Percentiles rank a stretch among this genome's conserved stretches.
Evolutionary conservation across 495 filamentous ascomycete species (phyloP).

Genomic region (Amniculicola lignicola): DNA sequence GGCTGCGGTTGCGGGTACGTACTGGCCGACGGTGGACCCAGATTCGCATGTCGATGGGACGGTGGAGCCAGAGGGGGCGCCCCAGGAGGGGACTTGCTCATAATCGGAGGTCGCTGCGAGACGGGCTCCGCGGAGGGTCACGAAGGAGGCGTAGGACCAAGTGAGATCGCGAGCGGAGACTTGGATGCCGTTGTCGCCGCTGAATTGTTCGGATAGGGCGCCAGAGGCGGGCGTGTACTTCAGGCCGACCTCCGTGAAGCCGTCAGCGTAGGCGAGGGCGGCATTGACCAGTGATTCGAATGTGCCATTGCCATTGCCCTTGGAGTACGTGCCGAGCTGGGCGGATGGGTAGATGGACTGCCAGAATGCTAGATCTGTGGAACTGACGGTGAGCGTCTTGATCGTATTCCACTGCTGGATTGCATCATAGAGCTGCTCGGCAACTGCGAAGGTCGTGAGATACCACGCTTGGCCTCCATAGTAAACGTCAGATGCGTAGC

Average conservation of each 20-base stretch:
- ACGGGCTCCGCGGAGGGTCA: slow-evolving; percentile 54
- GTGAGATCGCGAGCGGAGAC: slow-evolving; percentile 61
- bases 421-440: slow-evolving; percentile 65
- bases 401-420: slow-evolving; percentile 56
- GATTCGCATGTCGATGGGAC: slow-evolving; percentile 55
- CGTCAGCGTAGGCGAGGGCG: slow-evolving; percentile 59
- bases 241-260: slow-evolving; percentile 54
- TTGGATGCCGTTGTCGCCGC: slow-evolving; percentile 49
- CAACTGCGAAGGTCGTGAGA: slow-evolving; percentile 60
- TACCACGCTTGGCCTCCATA: slow-evolving; percentile 58
- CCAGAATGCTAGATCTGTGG: slow-evolving; percentile 57
- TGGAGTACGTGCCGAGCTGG: slow-evolving; percentile 49
- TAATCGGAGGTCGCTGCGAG: slow-evolving; percentile 46
- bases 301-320: slow-evolving; percentile 19
- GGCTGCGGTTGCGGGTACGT: slow-evolving; percentile 53
- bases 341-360: slow-evolving; percentile 48
- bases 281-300: slow-evolving; percentile 54
- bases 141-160: slow-evolving; percentile 67
- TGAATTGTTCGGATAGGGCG: slow-evolving; percentile 59
- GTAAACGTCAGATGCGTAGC: slow-evolving; percentile 68
- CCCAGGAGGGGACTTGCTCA: slow-evolving; percentile 46
- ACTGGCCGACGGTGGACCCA: slow-evolving; percentile 56
- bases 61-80: slow-evolving; percentile 49
- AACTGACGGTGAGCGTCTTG: slow-evolving; percentile 51
- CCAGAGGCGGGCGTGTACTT: slow-evolving; percentile 52